These are phyloP conservation scores for Phaeosphaeriaceae sp. DNA, from an alignment of 2,329 filamentous ascomycete species.

Conservation along the genomic window DNA sequence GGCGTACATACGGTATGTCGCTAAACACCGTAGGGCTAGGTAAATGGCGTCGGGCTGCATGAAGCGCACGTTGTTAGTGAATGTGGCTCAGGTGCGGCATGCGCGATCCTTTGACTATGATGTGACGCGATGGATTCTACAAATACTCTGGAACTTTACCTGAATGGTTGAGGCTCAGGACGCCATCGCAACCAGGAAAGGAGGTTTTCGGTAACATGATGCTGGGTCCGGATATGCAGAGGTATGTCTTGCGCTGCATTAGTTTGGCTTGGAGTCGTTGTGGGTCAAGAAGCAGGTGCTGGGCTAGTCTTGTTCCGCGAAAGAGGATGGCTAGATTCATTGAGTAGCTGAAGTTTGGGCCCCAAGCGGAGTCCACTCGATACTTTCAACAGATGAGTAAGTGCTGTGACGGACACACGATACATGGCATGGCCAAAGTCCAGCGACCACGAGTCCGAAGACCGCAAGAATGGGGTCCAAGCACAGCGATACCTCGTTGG, in stretches of 20 bases:
- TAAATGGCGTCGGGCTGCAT: neutral
- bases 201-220: neutral
- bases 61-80: neutral
- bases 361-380: neutral
- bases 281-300: neutral
- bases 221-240: neutral
- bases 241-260: neutral
- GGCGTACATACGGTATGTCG: neutral
- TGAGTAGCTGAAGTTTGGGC: neutral
- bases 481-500: neutral
- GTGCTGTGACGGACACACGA: neutral
- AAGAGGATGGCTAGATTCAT: neutral
- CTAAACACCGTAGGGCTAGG: neutral
- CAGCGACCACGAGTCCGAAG: neutral
- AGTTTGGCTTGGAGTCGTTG: neutral
- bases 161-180: neutral
- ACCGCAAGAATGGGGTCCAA: neutral
- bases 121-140: neutral
- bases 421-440: neutral
- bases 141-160: neutral
- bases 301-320: neutral
- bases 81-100: neutral
- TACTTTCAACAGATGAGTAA: neutral
- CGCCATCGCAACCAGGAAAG: neutral
- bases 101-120: neutral